These are phyloP conservation scores for Hippophae gyantsensis DNA, from an alignment of 306 rosid genomes.

Conservation along the genomic window DNA sequence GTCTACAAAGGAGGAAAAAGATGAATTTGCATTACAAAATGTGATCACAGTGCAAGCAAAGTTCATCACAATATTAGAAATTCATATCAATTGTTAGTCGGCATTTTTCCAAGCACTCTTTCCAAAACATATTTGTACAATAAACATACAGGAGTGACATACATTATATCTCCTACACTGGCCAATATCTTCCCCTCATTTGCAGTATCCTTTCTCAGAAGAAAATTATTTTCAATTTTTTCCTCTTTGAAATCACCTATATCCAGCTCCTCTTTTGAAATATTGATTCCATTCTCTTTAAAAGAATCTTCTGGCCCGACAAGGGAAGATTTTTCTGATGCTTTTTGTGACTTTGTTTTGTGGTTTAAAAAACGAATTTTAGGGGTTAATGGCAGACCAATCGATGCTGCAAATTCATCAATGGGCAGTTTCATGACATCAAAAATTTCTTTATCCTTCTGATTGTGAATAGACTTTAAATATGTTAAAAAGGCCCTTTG, in stretches of 20 bases:
- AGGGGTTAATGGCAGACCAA: slow-evolving; percentile 85
- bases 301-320: slow-evolving; percentile 33
- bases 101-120: neutral
- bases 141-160: slow-evolving; percentile 14
- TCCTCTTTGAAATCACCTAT: slow-evolving; percentile 29
- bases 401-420: slow-evolving; percentile 64
- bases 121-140: neutral
- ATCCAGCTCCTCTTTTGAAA: slow-evolving; percentile 39
- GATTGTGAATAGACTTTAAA: slow-evolving; percentile 57
- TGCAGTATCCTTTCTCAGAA: slow-evolving; percentile 22
- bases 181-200: slow-evolving; percentile 26
- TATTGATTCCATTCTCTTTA: slow-evolving; percentile 25
- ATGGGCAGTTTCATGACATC: slow-evolving; percentile 66
- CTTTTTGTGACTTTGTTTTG: slow-evolving; percentile 39
- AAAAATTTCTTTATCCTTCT: slow-evolving; percentile 79
- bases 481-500: slow-evolving; percentile 73
- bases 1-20: slow-evolving; percentile 31
- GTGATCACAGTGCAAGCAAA: neutral
- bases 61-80: neutral
- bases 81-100: neutral
- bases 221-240: slow-evolving; percentile 32
- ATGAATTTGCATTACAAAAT: slow-evolving; percentile 2
- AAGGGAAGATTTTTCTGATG: slow-evolving; percentile 18
- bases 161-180: slow-evolving; percentile 42
- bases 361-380: slow-evolving; percentile 57